Conservation (phyloP, 371 early-diverging fungal genomes). For the Rhizopus stolonifer region DNA sequence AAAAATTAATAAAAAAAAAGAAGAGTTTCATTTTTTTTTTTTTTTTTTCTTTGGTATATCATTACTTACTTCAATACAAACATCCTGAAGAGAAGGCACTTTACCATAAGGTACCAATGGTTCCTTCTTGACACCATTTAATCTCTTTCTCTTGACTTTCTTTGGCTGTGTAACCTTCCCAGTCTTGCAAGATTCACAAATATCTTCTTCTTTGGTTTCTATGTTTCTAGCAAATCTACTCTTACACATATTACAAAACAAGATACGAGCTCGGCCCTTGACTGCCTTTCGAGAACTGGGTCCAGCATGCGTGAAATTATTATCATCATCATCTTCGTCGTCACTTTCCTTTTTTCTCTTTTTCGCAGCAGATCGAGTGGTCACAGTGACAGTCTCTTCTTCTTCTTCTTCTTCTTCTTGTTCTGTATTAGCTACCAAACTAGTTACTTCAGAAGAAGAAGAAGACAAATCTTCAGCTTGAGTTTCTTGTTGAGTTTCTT, state of each 20-base stretch:
- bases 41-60: too few species aligned
- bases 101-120: slow-evolving; percentile 21
- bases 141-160: slow-evolving; percentile 21
- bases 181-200: slow-evolving; percentile 55
- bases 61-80: slow-evolving; percentile 64
- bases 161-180: slow-evolving; percentile 22
- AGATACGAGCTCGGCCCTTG: slow-evolving; percentile 41
- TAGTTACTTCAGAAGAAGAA: too few species aligned
- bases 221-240: slow-evolving; percentile 50
- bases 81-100: slow-evolving; percentile 53
- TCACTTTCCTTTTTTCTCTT: slow-evolving; percentile 32
- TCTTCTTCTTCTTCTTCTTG: slow-evolving; percentile 10
- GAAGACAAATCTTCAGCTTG: too few species aligned
- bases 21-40: background rate
- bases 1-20: background rate
- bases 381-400: slow-evolving; percentile 16
- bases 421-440: background rate
- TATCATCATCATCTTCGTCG: slow-evolving; percentile 45
- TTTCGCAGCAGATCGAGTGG: background rate
- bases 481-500: too few species aligned
- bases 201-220: slow-evolving; percentile 21
- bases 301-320: slow-evolving; percentile 22
- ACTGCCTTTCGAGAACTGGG: slow-evolving; percentile 21
- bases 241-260: slow-evolving; percentile 65
- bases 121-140: slow-evolving; percentile 18